These are phyloP conservation scores for Umbellularia californica DNA, from an alignment of 164 flowering plant species.

Conservation along the genomic window DNA sequence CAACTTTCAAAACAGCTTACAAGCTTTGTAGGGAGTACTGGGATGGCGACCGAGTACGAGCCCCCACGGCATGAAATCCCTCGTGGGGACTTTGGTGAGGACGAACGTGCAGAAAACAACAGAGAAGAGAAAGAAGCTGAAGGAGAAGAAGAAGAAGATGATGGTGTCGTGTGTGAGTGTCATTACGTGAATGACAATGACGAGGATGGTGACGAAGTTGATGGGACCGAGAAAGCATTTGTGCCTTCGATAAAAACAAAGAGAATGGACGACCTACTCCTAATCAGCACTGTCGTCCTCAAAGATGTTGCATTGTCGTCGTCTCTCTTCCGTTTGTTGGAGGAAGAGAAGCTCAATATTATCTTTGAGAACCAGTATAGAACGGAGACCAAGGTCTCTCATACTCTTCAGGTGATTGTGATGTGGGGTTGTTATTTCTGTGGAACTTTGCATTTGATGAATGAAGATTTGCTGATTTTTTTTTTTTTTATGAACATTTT, in stretches of 20 bases:
- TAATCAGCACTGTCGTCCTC: slow-evolving; percentile 21
- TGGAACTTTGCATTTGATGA: too few species aligned
- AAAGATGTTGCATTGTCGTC: slow-evolving; percentile 19
- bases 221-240: not conserved
- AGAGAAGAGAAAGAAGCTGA: not conserved
- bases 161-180: not conserved
- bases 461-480: not conserved
- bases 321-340: slow-evolving; percentile 14
- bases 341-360: slow-evolving; percentile 23
- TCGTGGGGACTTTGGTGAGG: not conserved
- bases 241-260: slow-evolving; percentile 20
- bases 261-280: slow-evolving; percentile 6
- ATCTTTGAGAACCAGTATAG: slow-evolving; percentile 21
- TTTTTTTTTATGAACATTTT: not conserved
- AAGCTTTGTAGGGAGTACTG: too few species aligned
- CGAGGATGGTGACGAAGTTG: slow-evolving; percentile 4
- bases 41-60: slow-evolving; percentile 7
- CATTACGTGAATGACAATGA: not conserved
- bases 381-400: slow-evolving; percentile 18
- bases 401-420: slow-evolving; percentile 18
- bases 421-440: too few species aligned
- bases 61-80: slow-evolving; percentile 4
- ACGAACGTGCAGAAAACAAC: not conserved
- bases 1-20: not conserved
- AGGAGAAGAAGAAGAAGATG: not conserved